Evolutionary conservation across 306 rosid species (phyloP).

Genomic region (Malus sieversii): DNA sequence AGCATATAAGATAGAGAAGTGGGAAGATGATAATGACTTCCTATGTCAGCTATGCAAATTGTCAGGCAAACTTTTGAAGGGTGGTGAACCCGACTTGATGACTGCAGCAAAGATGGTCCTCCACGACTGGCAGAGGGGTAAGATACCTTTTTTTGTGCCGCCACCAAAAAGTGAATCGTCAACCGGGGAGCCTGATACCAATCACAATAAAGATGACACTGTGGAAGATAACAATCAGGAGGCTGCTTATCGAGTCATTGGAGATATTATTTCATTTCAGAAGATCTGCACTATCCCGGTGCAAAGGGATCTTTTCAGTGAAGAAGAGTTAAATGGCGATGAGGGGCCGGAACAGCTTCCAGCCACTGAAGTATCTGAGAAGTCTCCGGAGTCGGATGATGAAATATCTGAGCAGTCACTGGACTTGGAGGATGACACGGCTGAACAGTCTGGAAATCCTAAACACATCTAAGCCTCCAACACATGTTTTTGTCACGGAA

Average conservation of each 20-base stretch:
- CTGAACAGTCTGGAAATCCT: not conserved
- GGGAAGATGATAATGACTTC: conserved; percentile 84
- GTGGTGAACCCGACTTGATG: conserved; percentile 88
- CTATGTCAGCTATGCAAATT: conserved; percentile 74
- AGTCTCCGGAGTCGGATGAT: conserved; percentile 4
- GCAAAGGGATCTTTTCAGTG: conserved; percentile 57
- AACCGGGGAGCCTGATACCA: conserved; percentile 34
- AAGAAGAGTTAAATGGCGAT: conserved; percentile 44
- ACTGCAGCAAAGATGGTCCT: conserved; percentile 93
- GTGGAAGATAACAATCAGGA: conserved; percentile 38
- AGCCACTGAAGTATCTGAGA: conserved; percentile 7
- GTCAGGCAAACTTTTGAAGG: conserved; percentile 76
- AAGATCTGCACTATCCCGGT: conserved; percentile 62
- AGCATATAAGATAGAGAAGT: conserved; percentile 74
- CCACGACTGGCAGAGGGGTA: conserved; percentile 97
- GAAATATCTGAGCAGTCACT: not conserved
- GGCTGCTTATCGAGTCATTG: conserved; percentile 71
- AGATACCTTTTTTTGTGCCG: conserved; percentile 73
- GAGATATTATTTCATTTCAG: conserved; percentile 66
- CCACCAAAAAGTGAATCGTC: conserved; percentile 52
- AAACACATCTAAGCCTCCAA: not conserved
- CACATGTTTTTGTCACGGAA: not conserved
- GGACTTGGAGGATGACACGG: not conserved
- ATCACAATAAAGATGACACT: conserved; percentile 31
- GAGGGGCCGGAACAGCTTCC: conserved; percentile 18